Evolutionary conservation across 208 protist genomes (phyloP), one percentile per base, ranked within the genome.

Genomic region (Crithidia expoeki): DNA sequence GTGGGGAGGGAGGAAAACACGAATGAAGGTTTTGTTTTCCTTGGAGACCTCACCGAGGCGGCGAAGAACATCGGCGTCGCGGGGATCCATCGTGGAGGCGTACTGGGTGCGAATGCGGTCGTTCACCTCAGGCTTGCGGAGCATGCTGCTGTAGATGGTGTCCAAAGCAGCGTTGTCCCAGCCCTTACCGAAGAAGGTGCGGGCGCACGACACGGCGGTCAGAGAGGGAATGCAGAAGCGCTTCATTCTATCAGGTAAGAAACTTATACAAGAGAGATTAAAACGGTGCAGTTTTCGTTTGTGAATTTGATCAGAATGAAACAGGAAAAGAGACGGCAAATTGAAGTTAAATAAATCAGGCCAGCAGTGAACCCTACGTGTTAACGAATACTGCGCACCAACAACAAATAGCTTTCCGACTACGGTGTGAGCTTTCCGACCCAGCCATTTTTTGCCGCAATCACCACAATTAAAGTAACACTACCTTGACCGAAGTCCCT

Each of bases 101-200:
- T 94, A 93, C 78, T 90, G 81, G 38, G 82, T 92, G 67, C 88
- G 83, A 58, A 96, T 63, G 28, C 80, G 82, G 62, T 93, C 88
- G 80, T 96, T 96, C 50, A 96, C 88, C 69, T 96, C 88, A 4
- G 87, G 88, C 64, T 92, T 93, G 66, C 90, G 90, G 53, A 96
- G 88, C 80, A 96, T 86, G 72, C 83, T 80, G 66, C 83, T 87
- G 83, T 73, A 96, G 46, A 96, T 88, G 40, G 86, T 92, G 68
- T 96, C 90, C 58, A 96, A 68, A 0, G 90, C 76, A 34, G 90
- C 90, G 68, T 96, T 96, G 80, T 96, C 90, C 90, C 90, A 96
- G 34, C 90, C 90, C 78, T 96, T 96, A 38, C 90, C 90, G 66
- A 96, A 96, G 77, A 96, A 96, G 67, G 83, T 84, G 67, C 90